phyloP scores from a whole-genome alignment of 257 asterid genomes.

The Ajuga chamaepitys region DNA sequence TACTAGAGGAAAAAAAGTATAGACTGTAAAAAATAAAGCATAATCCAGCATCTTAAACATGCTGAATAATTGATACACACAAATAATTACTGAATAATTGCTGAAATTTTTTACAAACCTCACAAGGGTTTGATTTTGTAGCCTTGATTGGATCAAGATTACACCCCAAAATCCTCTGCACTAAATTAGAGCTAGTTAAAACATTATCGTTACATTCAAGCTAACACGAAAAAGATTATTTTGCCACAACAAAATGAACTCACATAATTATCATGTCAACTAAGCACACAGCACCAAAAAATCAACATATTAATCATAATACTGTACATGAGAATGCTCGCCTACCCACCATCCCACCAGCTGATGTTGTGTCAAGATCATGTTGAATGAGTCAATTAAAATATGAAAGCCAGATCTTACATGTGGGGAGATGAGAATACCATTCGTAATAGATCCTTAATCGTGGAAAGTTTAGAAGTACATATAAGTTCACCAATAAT shows the following conservation, averaged over 20 bases:
- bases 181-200: not conserved
- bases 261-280: not conserved
- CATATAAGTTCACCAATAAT: not conserved
- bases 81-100: not conserved
- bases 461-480: not conserved
- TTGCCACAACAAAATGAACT: not conserved
- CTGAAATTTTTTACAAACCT: conserved; percentile 35
- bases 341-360: too few species aligned
- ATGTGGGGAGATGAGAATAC: too few species aligned
- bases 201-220: not conserved
- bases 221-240: not conserved
- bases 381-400: too few species aligned
- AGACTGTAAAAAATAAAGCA: conserved; percentile 3
- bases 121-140: conserved; percentile 31
- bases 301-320: not conserved
- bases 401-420: too few species aligned
- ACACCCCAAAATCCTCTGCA: conserved; percentile 36
- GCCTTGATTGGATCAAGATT: conserved; percentile 13
- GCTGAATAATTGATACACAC: not conserved
- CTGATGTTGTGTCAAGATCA: too few species aligned
- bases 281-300: not conserved
- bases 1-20: conserved; percentile 30
- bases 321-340: too few species aligned
- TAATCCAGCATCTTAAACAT: not conserved
- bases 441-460: not conserved